Evolutionary conservation across 495 filamentous ascomycete genomes (phyloP).

Genomic region (Podospora pseudocomata): DNA sequence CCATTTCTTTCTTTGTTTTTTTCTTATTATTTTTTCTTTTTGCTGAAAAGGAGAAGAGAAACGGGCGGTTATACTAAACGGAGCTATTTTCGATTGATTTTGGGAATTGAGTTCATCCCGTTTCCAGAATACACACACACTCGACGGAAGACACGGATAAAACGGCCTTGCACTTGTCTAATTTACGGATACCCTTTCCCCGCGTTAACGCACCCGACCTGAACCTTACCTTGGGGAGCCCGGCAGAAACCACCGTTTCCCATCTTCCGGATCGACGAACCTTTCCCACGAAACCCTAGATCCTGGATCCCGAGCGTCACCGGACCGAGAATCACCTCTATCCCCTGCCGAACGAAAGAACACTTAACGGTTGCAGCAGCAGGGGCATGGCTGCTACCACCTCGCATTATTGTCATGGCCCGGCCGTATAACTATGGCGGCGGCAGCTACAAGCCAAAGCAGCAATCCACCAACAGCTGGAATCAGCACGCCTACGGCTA

Average conservation of each 20-base stretch:
- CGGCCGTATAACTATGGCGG: conserved; percentile 19
- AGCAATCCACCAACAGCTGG: not conserved
- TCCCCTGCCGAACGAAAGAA: not conserved
- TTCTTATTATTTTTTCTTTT: not conserved
- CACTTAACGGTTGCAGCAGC: conserved; percentile 1
- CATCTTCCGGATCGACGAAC: not conserved
- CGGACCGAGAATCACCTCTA: no score
- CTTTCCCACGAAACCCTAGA: not conserved
- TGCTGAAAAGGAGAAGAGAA: not conserved
- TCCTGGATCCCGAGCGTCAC: not conserved
- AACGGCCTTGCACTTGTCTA: not conserved
- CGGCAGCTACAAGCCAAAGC: not conserved
- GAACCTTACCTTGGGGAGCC: not conserved
- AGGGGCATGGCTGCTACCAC: conserved; percentile 26
- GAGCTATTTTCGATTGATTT: not conserved
- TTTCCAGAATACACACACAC: not conserved
- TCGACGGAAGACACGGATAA: not conserved
- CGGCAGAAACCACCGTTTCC: not conserved
- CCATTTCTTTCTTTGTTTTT: no score
- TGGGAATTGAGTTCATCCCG: not conserved
- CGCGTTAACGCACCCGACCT: not conserved
- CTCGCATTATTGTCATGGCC: conserved; percentile 23
- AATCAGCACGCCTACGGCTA: not conserved
- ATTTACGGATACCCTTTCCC: not conserved
- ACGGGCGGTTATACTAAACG: not conserved